A percentile compares a stretch with the other conserved stretches of the same genome.
Evolutionary conservation across 495 filamentous ascomycete species (phyloP).

Genomic region (Annulohypoxylon nitens): DNA sequence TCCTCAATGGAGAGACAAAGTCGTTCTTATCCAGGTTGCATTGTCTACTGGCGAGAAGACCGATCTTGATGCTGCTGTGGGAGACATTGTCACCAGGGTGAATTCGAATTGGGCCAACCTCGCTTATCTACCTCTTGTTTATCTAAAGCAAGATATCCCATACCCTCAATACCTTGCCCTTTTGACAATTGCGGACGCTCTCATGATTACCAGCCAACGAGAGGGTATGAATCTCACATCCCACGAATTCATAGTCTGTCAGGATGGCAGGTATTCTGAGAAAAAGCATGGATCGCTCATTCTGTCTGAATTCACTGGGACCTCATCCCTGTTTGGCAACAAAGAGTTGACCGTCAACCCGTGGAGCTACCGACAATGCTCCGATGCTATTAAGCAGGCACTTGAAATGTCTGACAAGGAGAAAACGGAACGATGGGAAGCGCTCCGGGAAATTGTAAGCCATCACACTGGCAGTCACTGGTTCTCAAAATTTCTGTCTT

Average conservation of each 20-base stretch:
- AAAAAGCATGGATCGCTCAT: conserved; percentile 90
- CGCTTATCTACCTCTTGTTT: conserved; percentile 91
- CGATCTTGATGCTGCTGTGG: conserved; percentile 86
- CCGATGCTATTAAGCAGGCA: conserved; percentile 83
- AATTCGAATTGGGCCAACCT: conserved; percentile 89
- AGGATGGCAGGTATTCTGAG: conserved; percentile 80
- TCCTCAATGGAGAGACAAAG: conserved; percentile 86
- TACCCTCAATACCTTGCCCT: conserved; percentile 92
- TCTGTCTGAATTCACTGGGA: conserved; percentile 93
- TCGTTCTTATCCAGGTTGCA: conserved; percentile 92
- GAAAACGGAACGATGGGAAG: conserved; percentile 78
- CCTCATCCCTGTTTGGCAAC: conserved; percentile 82
- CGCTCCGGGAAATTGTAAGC: conserved; percentile 79
- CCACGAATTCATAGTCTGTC: conserved; percentile 92
- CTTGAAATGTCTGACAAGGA: conserved; percentile 80
- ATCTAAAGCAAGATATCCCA: conserved; percentile 91
- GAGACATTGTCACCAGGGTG: conserved; percentile 92
- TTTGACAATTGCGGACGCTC: conserved; percentile 85
- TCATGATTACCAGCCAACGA: conserved; percentile 92
- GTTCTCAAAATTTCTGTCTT: conserved; percentile 78
- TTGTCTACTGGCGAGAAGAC: conserved; percentile 87
- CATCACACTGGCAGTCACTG: conserved; percentile 85
- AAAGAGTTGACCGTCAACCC: conserved; percentile 88
- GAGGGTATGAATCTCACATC: conserved; percentile 96
- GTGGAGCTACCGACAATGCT: conserved; percentile 90